Evolutionary conservation across 2,329 filamentous ascomycete species (phyloP).

Genomic region (Penicillium capsulatum): DNA sequence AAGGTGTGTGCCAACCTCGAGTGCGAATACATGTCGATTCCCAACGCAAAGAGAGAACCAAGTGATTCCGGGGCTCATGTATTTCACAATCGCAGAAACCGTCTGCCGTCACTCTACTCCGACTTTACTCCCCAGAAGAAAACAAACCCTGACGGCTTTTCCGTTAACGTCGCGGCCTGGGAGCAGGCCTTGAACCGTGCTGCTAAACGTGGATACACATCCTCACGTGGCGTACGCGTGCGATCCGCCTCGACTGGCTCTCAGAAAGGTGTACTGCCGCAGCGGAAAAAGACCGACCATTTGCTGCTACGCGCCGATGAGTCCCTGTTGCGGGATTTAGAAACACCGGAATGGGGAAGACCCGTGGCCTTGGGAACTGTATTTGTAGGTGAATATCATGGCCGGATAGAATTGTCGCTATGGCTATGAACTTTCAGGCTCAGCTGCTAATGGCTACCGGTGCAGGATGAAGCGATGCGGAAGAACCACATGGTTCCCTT

Average conservation of each 20-base stretch:
- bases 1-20: conserved; percentile 36
- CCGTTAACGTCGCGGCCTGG: conserved; percentile 77
- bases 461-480: conserved; percentile 63
- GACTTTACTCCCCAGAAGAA: conserved; percentile 72
- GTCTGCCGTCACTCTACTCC: conserved; percentile 80
- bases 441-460: too few relatives aligned
- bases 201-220: conserved; percentile 58
- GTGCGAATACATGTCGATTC: conserved; percentile 25
- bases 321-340: conserved; percentile 64
- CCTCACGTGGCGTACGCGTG: conserved; percentile 31
- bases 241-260: conserved; percentile 11
- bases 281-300: conserved; percentile 40
- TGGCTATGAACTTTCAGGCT: too few relatives aligned
- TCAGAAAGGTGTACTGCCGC: neutral
- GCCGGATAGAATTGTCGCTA: too few relatives aligned
- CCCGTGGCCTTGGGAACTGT: conserved; percentile 78
- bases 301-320: conserved; percentile 54
- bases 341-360: conserved; percentile 72
- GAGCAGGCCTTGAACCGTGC: conserved; percentile 68
- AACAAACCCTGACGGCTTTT: conserved; percentile 80
- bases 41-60: neutral
- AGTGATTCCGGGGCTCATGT: too few relatives aligned
- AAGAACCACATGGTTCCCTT: conserved; percentile 67
- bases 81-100: conserved; percentile 51
- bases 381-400: conserved; percentile 45